Conservation (phyloP, 2,329 filamentous ascomycete species). For the Acarospora socialis region DNA sequence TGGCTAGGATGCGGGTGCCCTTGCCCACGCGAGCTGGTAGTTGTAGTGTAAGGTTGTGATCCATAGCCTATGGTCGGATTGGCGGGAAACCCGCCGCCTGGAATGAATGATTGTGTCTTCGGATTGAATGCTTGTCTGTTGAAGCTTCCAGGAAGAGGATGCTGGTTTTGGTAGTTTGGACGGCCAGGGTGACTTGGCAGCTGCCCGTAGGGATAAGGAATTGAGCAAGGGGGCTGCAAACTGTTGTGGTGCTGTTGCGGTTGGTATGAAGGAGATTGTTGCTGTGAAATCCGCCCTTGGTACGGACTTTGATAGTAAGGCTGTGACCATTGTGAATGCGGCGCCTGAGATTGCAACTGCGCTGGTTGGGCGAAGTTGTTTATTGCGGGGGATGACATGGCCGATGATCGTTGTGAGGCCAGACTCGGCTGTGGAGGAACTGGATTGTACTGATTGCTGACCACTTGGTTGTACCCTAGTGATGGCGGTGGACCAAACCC, state of each 20-base stretch:
- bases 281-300: constrained; percentile 26
- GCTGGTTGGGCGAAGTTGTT: constrained; percentile 21
- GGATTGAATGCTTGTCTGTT: constrained; percentile 73
- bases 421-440: constrained; percentile 26
- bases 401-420: constrained; percentile 22
- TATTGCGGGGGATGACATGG: constrained; percentile 25
- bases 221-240: constrained; percentile 20
- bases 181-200: constrained; percentile 56
- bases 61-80: constrained; percentile 20
- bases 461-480: constrained; percentile 8
- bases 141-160: constrained; percentile 73
- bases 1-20: no score
- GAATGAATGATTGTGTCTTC: constrained; percentile 84
- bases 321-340: constrained; percentile 19
- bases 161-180: constrained; percentile 58
- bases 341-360: constrained; percentile 18
- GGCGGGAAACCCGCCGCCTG: constrained; percentile 33
- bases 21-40: constrained; percentile 10
- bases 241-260: constrained; percentile 4
- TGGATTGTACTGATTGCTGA: constrained; percentile 16
- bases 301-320: constrained; percentile 26
- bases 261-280: constrained; percentile 22
- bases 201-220: constrained; percentile 64
- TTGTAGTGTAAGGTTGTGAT: constrained; percentile 14
- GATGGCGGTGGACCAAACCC: neutral